Percentiles rank a stretch among this genome's conserved stretches.
phyloP scores from a whole-genome alignment of 805 yeast species.

The Candida manassasensis region DNA sequence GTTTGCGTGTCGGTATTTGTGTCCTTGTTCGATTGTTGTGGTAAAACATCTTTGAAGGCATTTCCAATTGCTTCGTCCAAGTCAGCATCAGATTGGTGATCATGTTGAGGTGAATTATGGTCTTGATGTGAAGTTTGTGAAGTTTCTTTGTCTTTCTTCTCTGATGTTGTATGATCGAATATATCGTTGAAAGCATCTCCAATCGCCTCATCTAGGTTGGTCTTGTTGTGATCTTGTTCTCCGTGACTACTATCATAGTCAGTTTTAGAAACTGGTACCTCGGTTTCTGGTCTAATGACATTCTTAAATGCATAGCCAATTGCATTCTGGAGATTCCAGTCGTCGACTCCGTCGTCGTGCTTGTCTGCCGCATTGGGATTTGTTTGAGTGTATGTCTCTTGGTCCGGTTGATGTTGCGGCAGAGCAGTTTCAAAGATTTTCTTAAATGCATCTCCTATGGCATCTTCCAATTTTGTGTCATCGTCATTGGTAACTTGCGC shows the following conservation, averaged over 20 bases:
- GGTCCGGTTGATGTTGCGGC: no score
- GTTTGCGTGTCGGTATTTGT: slow-evolving; percentile 7
- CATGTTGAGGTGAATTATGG: slow-evolving; percentile 2
- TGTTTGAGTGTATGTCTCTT: neutral
- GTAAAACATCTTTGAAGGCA: slow-evolving; percentile 11
- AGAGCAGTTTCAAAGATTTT: slow-evolving; percentile 5
- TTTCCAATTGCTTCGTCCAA: slow-evolving; percentile 19
- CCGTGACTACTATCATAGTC: slow-evolving; percentile 1
- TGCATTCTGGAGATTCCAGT: slow-evolving; percentile 21
- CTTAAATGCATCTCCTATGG: slow-evolving; percentile 19
- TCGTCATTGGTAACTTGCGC: no score
- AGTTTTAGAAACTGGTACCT: neutral
- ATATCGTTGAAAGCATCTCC: slow-evolving; percentile 20
- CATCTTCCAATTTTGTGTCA: slow-evolving; percentile 18
- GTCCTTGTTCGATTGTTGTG: neutral
- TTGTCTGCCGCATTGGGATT: neutral
- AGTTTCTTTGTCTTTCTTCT: slow-evolving; percentile 6
- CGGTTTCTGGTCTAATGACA: neutral
- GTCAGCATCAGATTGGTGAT: neutral
- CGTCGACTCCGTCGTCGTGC: slow-evolving; percentile 5
- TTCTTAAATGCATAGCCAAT: slow-evolving; percentile 26
- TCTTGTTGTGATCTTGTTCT: slow-evolving; percentile 8
- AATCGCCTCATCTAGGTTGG: slow-evolving; percentile 16
- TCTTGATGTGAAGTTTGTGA: slow-evolving; percentile 8
- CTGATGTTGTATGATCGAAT: slow-evolving; percentile 1